A percentile compares a stretch with the other conserved stretches of the same genome.
Evolutionary conservation across 1,284 basidiomycete genomes (phyloP).

Genomic region (Cryptococcus neoformans): DNA sequence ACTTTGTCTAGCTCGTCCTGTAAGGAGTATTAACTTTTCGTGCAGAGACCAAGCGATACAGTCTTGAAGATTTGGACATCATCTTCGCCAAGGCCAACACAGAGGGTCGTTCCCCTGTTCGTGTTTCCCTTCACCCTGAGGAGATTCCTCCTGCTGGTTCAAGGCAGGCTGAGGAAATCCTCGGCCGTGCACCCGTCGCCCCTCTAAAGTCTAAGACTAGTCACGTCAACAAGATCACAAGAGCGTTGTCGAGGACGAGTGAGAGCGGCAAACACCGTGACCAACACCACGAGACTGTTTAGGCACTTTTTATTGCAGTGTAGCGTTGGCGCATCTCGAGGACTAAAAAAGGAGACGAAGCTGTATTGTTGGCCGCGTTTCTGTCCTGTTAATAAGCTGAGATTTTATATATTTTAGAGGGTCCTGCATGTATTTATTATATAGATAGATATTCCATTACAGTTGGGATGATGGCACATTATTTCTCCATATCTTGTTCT

Average conservation of each 20-base stretch:
- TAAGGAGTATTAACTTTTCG: conserved; percentile 16
- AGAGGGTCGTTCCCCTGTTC: conserved; percentile 24
- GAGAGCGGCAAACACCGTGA: background rate
- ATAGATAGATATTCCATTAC: background rate
- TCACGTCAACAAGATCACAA: background rate
- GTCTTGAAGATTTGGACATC: conserved; percentile 37
- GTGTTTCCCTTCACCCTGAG: conserved; percentile 15
- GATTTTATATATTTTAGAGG: background rate
- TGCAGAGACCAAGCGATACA: conserved; percentile 36
- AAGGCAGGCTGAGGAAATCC: conserved; percentile 31
- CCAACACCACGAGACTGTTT: background rate
- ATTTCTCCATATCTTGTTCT: no score
- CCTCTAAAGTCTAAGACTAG: background rate
- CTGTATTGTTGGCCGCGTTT: background rate
- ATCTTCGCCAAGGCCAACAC: conserved; percentile 35
- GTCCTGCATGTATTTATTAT: background rate
- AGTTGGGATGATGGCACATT: no score
- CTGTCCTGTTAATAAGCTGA: no score
- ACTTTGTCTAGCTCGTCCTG: background rate
- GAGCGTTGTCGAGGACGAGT: background rate
- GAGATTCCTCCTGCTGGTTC: conserved; percentile 32
- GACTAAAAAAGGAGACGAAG: background rate
- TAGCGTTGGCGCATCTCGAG: background rate
- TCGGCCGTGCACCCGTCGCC: conserved; percentile 12
- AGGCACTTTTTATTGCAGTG: background rate